Evolutionary conservation across 2,329 filamentous ascomycete species (phyloP), one percentile per base, ranked within the genome.

Genomic region (Aureobasidium uvarum): DNA sequence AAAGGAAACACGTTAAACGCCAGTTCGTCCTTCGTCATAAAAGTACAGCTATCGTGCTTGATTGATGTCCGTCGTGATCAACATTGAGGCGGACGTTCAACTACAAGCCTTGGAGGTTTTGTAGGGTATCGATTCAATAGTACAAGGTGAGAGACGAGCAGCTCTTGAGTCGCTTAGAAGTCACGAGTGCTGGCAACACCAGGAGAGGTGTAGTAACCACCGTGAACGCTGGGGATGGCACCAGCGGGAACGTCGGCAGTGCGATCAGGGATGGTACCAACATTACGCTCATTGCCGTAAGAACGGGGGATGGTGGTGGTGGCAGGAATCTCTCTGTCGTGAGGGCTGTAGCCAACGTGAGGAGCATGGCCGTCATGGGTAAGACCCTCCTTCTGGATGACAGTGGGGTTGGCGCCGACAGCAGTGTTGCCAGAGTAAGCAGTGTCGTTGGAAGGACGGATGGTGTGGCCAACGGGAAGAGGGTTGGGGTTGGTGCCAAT

Each of bases 381-480:
- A 23, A 62, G 52, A 46, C 56, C 51, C 20, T 67, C 68, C 66
- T 70, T 70, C 68, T 71, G 71, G 65, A 71, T 69, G 38, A 72
- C 60, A 25, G 65, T 73, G 51, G 72, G 72, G 66, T 72, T 72
- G n/a, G 74, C 71, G 20, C 70, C 71, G 41, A 74, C 76, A 58
- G 81, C 78, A 23, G 81, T 84, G 16, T 80, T 80, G 59, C 81
- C 80, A 39, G 80, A 81, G 72, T 79, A 80, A 31, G 76, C 80
- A 46, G 82, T 83, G 67, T 84, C 82, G 70, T 81, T 77, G 64
- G 75, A 78, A 31, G 80, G 78, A 64, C 81, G 78, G 52, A 76
- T 74, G 68, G 56, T 60, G 7, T 38, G 56, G 14, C 7, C 79
- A 75, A 63, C 69, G 71, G 68, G 67, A 68, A 36, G 69, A 48